Percentiles rank a stretch among this genome's conserved stretches.
Conservation (phyloP, 2,329 filamentous ascomycete species). For the Zymoseptoria crescenta region DNA sequence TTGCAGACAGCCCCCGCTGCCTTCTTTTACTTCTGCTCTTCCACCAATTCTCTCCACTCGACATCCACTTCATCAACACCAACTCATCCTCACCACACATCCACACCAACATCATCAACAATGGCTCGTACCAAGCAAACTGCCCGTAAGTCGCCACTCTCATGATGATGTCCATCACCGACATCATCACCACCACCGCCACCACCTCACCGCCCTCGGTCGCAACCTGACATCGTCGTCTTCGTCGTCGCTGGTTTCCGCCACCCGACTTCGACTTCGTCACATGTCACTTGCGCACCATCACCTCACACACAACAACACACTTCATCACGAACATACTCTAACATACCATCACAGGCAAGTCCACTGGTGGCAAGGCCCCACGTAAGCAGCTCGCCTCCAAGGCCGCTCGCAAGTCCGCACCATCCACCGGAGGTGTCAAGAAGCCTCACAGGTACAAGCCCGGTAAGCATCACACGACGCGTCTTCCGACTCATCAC, state of each 20-base stretch:
- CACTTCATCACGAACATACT: slow-evolving; percentile 9
- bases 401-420: slow-evolving; percentile 98
- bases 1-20: slow-evolving; percentile 6
- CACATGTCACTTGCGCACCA: slow-evolving; percentile 13
- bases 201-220: slow-evolving; percentile 20
- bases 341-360: slow-evolving; percentile 46
- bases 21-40: slow-evolving; percentile 14
- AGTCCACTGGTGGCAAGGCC: slow-evolving; percentile 68
- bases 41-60: slow-evolving; percentile 3
- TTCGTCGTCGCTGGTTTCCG: slow-evolving; percentile 14
- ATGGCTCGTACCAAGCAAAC: slow-evolving; percentile 52
- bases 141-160: slow-evolving; percentile 41
- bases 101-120: slow-evolving; percentile 27
- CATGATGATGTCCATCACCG: neutral
- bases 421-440: slow-evolving; percentile 78
- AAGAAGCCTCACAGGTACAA: slow-evolving; percentile 51
- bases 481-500: slow-evolving; percentile 5
- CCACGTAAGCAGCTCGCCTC: slow-evolving; percentile 94
- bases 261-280: slow-evolving; percentile 13
- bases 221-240: slow-evolving; percentile 16
- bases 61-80: slow-evolving; percentile 12
- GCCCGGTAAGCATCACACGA: slow-evolving; percentile 33
- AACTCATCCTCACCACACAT: slow-evolving; percentile 18
- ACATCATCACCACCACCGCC: slow-evolving; percentile 11
- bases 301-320: slow-evolving; percentile 14